Conservation (phyloP, 108 stramenopile genomes). For the Discostella stelligeroides region DNA sequence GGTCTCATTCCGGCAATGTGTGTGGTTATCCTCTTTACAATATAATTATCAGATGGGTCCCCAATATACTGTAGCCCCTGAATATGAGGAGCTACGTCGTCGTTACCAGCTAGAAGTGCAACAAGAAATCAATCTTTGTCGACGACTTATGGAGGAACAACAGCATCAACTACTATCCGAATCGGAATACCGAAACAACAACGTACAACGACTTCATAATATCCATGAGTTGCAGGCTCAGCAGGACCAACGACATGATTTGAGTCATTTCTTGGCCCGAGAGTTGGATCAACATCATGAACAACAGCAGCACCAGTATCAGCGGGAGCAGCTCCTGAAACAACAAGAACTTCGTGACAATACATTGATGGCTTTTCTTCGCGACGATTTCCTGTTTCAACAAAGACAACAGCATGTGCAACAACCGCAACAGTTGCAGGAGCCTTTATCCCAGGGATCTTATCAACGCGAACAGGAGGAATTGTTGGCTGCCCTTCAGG, state of each 20-base stretch:
- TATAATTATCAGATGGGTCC: conserved; percentile 21
- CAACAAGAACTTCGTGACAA: conserved; percentile 7
- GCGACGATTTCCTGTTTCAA: conserved; percentile 28
- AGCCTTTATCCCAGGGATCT: conserved; percentile 15
- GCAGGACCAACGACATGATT: conserved; percentile 22
- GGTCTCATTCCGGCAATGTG: no score
- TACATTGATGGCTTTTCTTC: conserved; percentile 10
- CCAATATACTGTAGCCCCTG: conserved; percentile 28
- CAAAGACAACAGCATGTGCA: conserved; percentile 27
- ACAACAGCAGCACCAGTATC: conserved; percentile 25
- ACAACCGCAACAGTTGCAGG: conserved; percentile 36
- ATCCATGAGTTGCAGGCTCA: conserved; percentile 10
- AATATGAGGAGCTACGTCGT: conserved; percentile 36
- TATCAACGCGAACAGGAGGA: conserved; percentile 22
- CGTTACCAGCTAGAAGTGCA: conserved; percentile 34
- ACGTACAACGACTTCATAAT: conserved; percentile 6
- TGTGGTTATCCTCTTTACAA: not conserved
- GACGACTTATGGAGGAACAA: conserved; percentile 25
- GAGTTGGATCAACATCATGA: conserved; percentile 9
- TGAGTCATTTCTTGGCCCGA: conserved; percentile 28
- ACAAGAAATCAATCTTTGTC: conserved; percentile 34
- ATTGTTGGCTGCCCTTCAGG: conserved; percentile 20
- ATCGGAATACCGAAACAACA: conserved; percentile 25
- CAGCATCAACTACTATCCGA: conserved; percentile 33
- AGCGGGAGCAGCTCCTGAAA: conserved; percentile 21